Evolutionary conservation across 2,329 filamentous ascomycete species (phyloP).

Genomic region (Neonectria punicea): DNA sequence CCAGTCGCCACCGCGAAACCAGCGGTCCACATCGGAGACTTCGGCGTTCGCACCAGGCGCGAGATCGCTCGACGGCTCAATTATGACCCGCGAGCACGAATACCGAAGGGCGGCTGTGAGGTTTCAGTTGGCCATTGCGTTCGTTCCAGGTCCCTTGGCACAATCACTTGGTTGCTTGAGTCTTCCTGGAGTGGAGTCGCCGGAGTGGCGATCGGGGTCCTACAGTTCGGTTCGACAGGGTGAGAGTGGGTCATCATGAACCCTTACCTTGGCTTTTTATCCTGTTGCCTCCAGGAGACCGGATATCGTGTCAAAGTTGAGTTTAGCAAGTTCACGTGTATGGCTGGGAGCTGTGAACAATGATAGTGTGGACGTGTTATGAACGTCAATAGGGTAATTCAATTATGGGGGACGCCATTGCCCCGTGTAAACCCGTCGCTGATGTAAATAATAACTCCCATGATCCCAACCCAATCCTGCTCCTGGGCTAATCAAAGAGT

Average conservation of each 20-base stretch:
- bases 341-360: neutral
- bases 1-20: conserved; percentile 12
- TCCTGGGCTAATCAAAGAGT: conserved; percentile 27
- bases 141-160: neutral
- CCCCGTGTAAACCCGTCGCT: conserved; percentile 37
- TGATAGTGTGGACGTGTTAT: neutral
- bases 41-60: conserved; percentile 4
- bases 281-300: neutral
- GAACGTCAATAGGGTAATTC: conserved; percentile 23
- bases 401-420: conserved; percentile 37
- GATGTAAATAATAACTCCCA: conserved; percentile 38
- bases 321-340: neutral
- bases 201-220: neutral
- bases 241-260: conserved; percentile 4
- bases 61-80: conserved; percentile 1
- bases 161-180: no score
- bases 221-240: conserved; percentile 9
- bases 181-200: neutral
- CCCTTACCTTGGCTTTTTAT: conserved; percentile 4
- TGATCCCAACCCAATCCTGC: conserved; percentile 18
- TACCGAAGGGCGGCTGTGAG: neutral
- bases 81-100: neutral
- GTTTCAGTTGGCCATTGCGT: neutral
- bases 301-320: neutral
- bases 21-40: conserved; percentile 7